phyloP scores from a whole-genome alignment of 75 land plant genomes.

The Cupressus sempervirens region DNA sequence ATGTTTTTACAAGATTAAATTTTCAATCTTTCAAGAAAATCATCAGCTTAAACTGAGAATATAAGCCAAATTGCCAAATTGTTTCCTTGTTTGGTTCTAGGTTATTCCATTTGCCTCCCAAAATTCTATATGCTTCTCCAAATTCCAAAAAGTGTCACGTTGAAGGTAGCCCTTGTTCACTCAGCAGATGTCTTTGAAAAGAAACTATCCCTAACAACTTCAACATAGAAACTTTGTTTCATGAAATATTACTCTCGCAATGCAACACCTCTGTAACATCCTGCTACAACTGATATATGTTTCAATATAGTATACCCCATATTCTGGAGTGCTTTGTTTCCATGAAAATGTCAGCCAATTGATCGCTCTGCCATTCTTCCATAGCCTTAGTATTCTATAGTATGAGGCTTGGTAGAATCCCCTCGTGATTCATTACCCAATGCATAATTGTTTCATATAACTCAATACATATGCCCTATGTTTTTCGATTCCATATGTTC shows the following conservation, averaged over 20 bases:
- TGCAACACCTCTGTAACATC: background rate
- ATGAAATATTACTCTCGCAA: background rate
- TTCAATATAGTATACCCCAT: background rate
- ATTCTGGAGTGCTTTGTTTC: background rate
- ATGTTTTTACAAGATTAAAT: too few species aligned
- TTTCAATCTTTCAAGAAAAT: too few species aligned
- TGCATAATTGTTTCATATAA: background rate
- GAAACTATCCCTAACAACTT: background rate
- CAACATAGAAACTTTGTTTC: background rate
- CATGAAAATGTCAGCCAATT: background rate
- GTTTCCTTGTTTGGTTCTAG: background rate
- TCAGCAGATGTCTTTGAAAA: background rate
- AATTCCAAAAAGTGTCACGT: background rate
- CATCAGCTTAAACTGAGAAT: background rate
- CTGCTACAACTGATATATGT: background rate
- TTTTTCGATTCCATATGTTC: background rate
- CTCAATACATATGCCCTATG: background rate
- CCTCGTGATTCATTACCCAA: background rate
- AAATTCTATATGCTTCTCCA: too few species aligned
- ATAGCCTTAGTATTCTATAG: background rate
- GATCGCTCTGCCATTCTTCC: background rate
- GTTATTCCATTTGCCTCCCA: background rate
- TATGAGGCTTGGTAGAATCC: background rate
- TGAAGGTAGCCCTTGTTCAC: background rate
- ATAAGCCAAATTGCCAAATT: background rate